A percentile compares a stretch with the other conserved stretches of the same genome.
Conservation (phyloP, 257 asterid genomes). For the Solanum dulcamara region DNA sequence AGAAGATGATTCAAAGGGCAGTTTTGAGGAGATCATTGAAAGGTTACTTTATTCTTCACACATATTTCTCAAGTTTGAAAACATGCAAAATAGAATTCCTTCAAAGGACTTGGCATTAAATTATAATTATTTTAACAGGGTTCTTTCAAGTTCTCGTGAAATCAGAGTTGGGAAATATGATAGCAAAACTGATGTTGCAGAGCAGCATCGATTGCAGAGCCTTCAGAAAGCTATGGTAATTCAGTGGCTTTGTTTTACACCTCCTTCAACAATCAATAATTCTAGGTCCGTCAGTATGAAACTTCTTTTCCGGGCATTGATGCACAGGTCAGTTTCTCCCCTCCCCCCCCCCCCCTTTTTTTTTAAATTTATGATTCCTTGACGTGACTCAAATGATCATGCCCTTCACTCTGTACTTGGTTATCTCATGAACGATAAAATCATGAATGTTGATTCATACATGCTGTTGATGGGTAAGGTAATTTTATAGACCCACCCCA, state of each 20-base stretch:
- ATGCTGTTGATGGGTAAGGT: not conserved
- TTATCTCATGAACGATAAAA: not conserved
- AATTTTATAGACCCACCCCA: not conserved
- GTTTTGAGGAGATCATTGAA: slow-evolving; percentile 88
- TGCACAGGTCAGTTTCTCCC: slow-evolving; percentile 51
- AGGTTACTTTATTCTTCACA: slow-evolving; percentile 38
- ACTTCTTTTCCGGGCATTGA: slow-evolving; percentile 71
- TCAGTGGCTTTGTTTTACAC: slow-evolving; percentile 99
- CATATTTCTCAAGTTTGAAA: not conserved
- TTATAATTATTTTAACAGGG: slow-evolving; percentile 28
- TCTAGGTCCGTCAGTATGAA: slow-evolving; percentile 53
- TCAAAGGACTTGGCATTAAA: not conserved
- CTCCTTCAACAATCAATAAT: slow-evolving; percentile 86
- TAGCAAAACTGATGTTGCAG: slow-evolving; percentile 56
- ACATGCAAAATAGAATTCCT: not conserved
- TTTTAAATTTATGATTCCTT: not conserved
- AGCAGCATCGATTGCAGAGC: slow-evolving; percentile 82
- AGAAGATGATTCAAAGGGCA: slow-evolving; percentile 65
- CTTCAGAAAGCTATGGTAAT: slow-evolving; percentile 87
- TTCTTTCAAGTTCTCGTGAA: slow-evolving; percentile 84
- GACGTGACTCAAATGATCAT: not conserved
- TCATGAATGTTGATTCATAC: not conserved
- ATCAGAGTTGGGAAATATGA: slow-evolving; percentile 39
- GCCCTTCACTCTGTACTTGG: not conserved
- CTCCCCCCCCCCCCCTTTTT: not conserved